Evolutionary conservation across 2,329 filamentous ascomycete genomes (phyloP).

Genomic region (Diaporthe vexans): DNA sequence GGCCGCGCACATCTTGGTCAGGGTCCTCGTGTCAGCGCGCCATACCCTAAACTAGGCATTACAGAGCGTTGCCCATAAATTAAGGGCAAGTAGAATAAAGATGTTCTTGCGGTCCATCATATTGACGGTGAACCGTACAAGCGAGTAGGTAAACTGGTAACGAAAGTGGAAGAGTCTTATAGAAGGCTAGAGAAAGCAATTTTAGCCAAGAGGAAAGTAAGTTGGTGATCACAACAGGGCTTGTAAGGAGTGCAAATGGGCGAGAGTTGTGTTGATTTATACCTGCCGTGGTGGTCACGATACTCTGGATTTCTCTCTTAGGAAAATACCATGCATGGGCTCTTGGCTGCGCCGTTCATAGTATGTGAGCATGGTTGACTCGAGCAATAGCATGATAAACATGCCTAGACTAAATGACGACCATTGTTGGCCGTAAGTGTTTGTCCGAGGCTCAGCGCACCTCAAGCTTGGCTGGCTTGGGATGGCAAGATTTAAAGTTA

Average conservation of each 20-base stretch:
- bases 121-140: not conserved
- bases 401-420: too few species aligned
- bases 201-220: not conserved
- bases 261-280: not conserved
- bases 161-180: not conserved
- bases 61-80: slow-evolving; percentile 2
- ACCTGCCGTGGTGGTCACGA: not conserved
- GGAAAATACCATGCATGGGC: not conserved
- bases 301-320: not conserved
- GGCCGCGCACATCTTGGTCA: slow-evolving; percentile 9
- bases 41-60: slow-evolving; percentile 12
- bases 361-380: not conserved
- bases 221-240: not conserved
- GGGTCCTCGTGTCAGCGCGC: slow-evolving; percentile 20
- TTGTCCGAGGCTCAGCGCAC: not conserved
- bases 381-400: not conserved
- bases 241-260: not conserved
- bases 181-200: not conserved
- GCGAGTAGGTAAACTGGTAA: not conserved
- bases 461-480: not conserved
- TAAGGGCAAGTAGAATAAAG: slow-evolving; percentile 4
- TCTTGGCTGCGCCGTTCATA: not conserved
- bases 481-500: not conserved
- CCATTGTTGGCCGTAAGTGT: too few species aligned
- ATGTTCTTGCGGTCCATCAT: not conserved